phyloP scores from a whole-genome alignment of 768 basidiomycete genomes.

The Boletus reticulatus region DNA sequence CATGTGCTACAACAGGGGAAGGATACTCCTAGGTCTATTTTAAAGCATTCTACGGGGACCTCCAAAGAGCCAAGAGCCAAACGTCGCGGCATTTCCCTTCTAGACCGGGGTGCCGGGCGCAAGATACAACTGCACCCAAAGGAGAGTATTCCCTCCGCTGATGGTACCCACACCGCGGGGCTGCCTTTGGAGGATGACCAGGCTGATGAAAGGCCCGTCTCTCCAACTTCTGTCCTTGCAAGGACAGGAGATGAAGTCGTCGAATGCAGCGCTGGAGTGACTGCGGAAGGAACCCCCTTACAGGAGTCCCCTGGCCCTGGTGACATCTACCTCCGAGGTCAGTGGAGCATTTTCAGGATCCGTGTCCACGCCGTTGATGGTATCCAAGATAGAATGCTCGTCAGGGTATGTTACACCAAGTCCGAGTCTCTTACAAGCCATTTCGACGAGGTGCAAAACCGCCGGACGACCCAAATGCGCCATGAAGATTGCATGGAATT shows the following conservation, averaged over 20 bases:
- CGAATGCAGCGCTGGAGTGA: constrained; percentile 65
- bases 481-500: constrained; percentile 79
- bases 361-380: constrained; percentile 13
- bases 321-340: constrained; percentile 76
- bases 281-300: constrained; percentile 24
- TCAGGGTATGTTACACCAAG: constrained; percentile 67
- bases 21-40: constrained; percentile 21
- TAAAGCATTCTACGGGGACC: constrained; percentile 17
- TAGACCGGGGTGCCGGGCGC: constrained; percentile 10
- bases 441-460: constrained; percentile 70
- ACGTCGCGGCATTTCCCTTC: constrained; percentile 12
- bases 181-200: constrained; percentile 1
- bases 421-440: constrained; percentile 43
- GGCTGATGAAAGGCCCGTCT: constrained; percentile 38
- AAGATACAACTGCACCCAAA: constrained; percentile 11
- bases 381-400: constrained; percentile 81
- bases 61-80: constrained; percentile 6
- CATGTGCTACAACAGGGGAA: constrained; percentile 3
- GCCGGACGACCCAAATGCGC: constrained; percentile 56
- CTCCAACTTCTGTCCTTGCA: constrained; percentile 66
- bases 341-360: constrained; percentile 9
- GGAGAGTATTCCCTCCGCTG: constrained; percentile 23
- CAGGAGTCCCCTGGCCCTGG: constrained; percentile 42
- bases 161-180: constrained; percentile 12
- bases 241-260: constrained; percentile 55